phyloP scores from a whole-genome alignment of 2,329 filamentous ascomycete genomes.

The Pseudopyrenochaeta lycopersici region DNA sequence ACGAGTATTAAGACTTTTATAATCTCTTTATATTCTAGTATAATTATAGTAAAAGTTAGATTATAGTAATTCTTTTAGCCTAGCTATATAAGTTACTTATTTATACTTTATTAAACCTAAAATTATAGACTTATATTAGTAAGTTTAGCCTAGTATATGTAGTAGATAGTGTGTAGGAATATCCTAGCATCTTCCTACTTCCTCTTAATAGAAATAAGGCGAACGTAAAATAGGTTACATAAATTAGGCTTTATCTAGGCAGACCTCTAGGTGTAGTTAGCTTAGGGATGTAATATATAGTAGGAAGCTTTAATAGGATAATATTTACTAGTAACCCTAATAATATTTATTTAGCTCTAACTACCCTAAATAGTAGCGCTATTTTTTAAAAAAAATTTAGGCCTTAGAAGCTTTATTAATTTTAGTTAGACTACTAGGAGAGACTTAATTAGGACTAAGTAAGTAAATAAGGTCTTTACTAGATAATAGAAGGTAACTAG shows the following conservation, averaged over 20 bases:
- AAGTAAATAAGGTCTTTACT: background rate
- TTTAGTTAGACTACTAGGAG: conserved; percentile 2
- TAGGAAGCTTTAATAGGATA: conserved; percentile 2
- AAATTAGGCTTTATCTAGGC: conserved; percentile 3
- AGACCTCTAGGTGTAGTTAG: conserved; percentile 3
- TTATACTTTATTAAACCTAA: conserved; percentile 3
- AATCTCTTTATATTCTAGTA: conserved; percentile 2
- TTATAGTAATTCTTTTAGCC: conserved; percentile 1
- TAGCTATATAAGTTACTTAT: conserved; percentile 3
- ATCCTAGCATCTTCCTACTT: conserved; percentile 4
- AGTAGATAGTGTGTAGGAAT: conserved; percentile 2
- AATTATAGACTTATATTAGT: conserved; percentile 2
- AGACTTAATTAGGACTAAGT: background rate
- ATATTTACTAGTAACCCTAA: conserved; percentile 1
- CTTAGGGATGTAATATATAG: conserved; percentile 2
- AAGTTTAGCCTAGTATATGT: conserved; percentile 4
- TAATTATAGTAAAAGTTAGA: conserved; percentile 4
- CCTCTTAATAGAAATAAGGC: conserved; percentile 1
- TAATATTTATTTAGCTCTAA: background rate
- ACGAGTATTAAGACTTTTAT: conserved; percentile 1
- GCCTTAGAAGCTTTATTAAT: background rate
- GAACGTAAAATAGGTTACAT: conserved; percentile 1
- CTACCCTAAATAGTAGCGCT: background rate
- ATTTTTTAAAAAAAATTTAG: conserved; percentile 4
- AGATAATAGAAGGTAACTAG: conserved; percentile 2